Percentiles rank a stretch among this genome's conserved stretches.
These are phyloP conservation scores for Penicillium decumbens DNA, from an alignment of 2,329 filamentous ascomycete genomes.

Conservation along the genomic window DNA sequence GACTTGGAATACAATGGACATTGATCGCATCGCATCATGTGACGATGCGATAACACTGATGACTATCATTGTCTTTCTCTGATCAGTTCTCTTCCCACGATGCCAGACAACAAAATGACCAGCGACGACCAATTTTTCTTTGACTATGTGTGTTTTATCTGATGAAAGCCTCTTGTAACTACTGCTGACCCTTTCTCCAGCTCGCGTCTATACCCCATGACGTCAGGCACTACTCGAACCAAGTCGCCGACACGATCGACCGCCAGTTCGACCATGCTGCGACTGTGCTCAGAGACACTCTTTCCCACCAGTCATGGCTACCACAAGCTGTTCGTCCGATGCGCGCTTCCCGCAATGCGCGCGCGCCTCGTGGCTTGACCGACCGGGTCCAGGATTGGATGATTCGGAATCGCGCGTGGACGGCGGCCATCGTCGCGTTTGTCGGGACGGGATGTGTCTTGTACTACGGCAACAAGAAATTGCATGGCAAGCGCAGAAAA, in stretches of 20 bases:
- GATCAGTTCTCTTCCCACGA: conserved; percentile 6
- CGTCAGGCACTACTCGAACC: conserved; percentile 64
- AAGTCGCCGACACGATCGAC: conserved; percentile 76
- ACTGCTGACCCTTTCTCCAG: conserved; percentile 34
- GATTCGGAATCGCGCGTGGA: conserved; percentile 65
- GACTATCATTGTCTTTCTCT: conserved; percentile 10
- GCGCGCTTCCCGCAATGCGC: conserved; percentile 20
- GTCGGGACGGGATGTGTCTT: conserved; percentile 60
- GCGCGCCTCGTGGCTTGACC: conserved; percentile 39
- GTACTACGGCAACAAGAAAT: conserved; percentile 58
- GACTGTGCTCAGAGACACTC: conserved; percentile 62
- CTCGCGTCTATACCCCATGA: conserved; percentile 59
- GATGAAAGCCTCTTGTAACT: neutral
- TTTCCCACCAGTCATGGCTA: conserved; percentile 66
- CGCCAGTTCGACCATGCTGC: conserved; percentile 73
- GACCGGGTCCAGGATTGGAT: conserved; percentile 68
- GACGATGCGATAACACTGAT: neutral
- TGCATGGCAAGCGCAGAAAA: conserved; percentile 60
- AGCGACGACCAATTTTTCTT: conserved; percentile 74
- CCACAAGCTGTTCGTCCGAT: conserved; percentile 60
- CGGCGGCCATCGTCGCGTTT: conserved; percentile 65
- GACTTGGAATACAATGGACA: neutral
- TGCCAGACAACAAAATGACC: conserved; percentile 56
- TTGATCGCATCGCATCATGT: conserved; percentile 1
- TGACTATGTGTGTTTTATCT: conserved; percentile 57